Evolutionary conservation across 768 basidiomycete genomes (phyloP).

Genomic region (Leccinum rimulosum): DNA sequence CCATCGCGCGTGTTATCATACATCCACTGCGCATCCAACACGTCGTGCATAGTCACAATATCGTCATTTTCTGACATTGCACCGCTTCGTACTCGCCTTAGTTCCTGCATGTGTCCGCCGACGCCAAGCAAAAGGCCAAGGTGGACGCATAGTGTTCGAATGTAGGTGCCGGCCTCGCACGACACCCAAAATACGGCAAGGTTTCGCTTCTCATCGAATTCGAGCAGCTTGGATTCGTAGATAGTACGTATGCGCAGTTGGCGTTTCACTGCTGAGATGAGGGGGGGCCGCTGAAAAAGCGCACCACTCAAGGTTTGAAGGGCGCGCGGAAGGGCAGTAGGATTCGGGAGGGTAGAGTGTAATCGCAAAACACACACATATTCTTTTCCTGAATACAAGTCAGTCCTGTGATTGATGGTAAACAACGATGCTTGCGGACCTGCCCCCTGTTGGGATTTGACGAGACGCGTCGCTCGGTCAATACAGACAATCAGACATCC

Average conservation of each 20-base stretch:
- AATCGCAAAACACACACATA: slow-evolving; percentile 96
- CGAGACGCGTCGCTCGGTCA: slow-evolving; percentile 94
- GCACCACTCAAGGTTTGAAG: slow-evolving; percentile 97
- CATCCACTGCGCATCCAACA: slow-evolving; percentile 97
- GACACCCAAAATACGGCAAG: slow-evolving; percentile 98
- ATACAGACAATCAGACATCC: slow-evolving; percentile 99
- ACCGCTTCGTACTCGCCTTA: slow-evolving; percentile 90
- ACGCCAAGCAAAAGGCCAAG: slow-evolving; percentile 92
- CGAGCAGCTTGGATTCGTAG: slow-evolving; percentile 91
- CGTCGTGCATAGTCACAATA: slow-evolving; percentile 99
- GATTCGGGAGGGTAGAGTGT: slow-evolving; percentile 77
- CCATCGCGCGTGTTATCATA: slow-evolving; percentile 98
- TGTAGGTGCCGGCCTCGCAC: slow-evolving; percentile 97
- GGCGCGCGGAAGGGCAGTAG: slow-evolving; percentile 85
- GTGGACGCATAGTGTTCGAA: slow-evolving; percentile 96
- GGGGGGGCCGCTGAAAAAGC: slow-evolving; percentile 96
- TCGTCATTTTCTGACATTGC: slow-evolving; percentile 98
- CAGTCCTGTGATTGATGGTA: background rate
- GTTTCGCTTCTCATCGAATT: slow-evolving; percentile 97
- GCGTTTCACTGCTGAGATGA: slow-evolving; percentile 98
- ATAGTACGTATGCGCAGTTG: slow-evolving; percentile 97
- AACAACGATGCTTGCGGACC: slow-evolving; percentile 47
- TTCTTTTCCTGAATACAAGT: slow-evolving; percentile 71
- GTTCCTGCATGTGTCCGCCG: slow-evolving; percentile 99
- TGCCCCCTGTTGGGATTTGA: slow-evolving; percentile 98